phyloP scores from a whole-genome alignment of 108 stramenopile genomes.

The Phaeodactylum tricornutum region DNA sequence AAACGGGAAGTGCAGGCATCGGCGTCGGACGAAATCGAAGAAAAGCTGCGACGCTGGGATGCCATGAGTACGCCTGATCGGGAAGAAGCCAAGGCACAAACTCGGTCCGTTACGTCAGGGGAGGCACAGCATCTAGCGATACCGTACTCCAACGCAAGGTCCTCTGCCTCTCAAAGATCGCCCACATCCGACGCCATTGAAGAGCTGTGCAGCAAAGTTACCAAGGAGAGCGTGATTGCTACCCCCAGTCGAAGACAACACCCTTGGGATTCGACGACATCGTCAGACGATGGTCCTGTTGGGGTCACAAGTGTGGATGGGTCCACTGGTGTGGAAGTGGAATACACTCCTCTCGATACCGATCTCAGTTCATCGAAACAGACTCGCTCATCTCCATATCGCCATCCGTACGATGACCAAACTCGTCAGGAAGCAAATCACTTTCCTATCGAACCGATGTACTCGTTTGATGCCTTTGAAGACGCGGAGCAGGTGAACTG shows the following conservation, averaged over 20 bases:
- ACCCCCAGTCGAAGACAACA: not conserved
- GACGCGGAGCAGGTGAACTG: not conserved
- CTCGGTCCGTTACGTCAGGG: not conserved
- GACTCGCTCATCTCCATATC: not conserved
- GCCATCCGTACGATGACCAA: no score
- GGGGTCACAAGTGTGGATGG: not conserved
- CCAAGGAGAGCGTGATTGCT: slow-evolving; percentile 1
- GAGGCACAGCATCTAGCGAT: no score
- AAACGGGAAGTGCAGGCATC: not conserved
- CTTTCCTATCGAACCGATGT: no score
- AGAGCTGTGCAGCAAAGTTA: not conserved
- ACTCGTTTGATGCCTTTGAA: not conserved
- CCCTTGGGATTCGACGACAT: not conserved
- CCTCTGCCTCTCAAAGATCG: no score
- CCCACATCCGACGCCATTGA: not conserved
- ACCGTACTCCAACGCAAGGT: no score
- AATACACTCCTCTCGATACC: not conserved
- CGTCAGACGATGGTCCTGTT: not conserved
- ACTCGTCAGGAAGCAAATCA: no score
- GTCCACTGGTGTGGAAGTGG: not conserved
- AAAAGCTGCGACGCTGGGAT: slow-evolving; percentile 33
- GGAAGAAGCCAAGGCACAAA: not conserved
- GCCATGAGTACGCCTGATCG: slow-evolving; percentile 20
- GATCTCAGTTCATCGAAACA: not conserved
- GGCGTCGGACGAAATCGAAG: slow-evolving; percentile 15